Conservation (phyloP, 2,329 filamentous ascomycete species). For the Coniochaeta pulveracea region DNA sequence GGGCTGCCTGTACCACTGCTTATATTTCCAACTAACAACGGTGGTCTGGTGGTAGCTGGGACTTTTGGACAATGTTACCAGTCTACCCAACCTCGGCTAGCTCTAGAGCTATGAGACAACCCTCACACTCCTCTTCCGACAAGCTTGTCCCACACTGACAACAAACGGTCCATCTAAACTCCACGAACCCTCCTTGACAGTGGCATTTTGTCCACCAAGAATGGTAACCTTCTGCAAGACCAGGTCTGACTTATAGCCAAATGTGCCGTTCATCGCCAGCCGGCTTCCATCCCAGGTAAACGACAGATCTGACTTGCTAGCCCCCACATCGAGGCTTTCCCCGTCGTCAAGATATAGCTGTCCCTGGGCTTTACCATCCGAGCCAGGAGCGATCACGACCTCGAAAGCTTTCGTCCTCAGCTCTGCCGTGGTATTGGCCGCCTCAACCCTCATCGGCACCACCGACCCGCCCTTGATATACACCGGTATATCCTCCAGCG, state of each 20-base stretch:
- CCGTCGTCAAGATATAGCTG: constrained; percentile 40
- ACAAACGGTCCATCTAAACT: neutral
- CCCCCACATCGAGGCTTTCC: constrained; percentile 12
- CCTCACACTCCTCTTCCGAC: no score
- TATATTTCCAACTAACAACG: no score
- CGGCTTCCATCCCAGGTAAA: constrained; percentile 10
- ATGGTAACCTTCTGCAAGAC: constrained; percentile 10
- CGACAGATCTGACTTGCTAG: constrained; percentile 7
- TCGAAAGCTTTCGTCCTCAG: constrained; percentile 35
- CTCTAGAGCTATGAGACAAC: no score
- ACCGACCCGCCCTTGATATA: constrained; percentile 51
- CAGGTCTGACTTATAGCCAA: constrained; percentile 9
- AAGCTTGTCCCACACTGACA: neutral
- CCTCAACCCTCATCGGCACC: constrained; percentile 40
- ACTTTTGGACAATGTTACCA: no score
- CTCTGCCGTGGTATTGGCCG: constrained; percentile 37
- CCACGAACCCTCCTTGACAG: constrained; percentile 1
- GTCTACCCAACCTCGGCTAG: no score
- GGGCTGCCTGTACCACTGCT: no score
- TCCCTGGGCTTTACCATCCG: constrained; percentile 34
- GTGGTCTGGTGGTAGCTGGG: no score
- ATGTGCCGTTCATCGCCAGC: constrained; percentile 8
- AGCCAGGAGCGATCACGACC: constrained; percentile 34
- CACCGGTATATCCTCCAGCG: constrained; percentile 37
- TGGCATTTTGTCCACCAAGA: constrained; percentile 4